Evolutionary conservation across 73 alveolate species (phyloP), one percentile per base, ranked within the genome.

Genomic region (Paramecium bursaria): DNA sequence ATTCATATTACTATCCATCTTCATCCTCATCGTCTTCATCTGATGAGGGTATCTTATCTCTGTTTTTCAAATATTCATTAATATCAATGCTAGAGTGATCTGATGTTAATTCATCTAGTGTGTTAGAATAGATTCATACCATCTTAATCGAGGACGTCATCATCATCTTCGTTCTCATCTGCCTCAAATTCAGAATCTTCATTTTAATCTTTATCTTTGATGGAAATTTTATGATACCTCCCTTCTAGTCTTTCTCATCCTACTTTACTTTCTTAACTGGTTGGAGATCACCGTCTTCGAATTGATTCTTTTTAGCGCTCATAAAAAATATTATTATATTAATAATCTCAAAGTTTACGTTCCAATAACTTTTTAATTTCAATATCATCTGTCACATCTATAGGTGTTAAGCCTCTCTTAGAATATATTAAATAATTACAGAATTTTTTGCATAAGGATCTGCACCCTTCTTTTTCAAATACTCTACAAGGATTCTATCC

Each of bases 301-400:
- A 67, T 35, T 67, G 7, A 31, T 67, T 15, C 53, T 67, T 67
- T 42, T 35, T 67, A 27, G 76, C 76, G 51, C 51, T 57, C 76
- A 57, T 57, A 57, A 39, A 17, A 39, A 19, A 67, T 10, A 21
- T 35, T 67, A 25, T 35, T 39, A 19, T 35, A 67, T 67, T 10
- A 10, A 39, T 39, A 11, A 15, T 39, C 35, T 3, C 44, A 33
- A 21, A 42, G 22, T 35, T 67, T 67, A n/a, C 33, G 21, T 42
- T 3, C n/a, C n/a, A 39, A 25, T 42, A 39, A 39, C 6, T 35
- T 21, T 39, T 39, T 7, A 7, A 39, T 11, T 7, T 39, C 49
- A 7, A 11, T 5, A 39, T 39, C 49, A 39, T 39, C 49, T 39
- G 49, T 39, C 21, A 35, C 0, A 21, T 42, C n/a, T 67, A 31